phyloP scores from a whole-genome alignment of 345 rosid genomes.

The Erodium maritimum region DNA sequence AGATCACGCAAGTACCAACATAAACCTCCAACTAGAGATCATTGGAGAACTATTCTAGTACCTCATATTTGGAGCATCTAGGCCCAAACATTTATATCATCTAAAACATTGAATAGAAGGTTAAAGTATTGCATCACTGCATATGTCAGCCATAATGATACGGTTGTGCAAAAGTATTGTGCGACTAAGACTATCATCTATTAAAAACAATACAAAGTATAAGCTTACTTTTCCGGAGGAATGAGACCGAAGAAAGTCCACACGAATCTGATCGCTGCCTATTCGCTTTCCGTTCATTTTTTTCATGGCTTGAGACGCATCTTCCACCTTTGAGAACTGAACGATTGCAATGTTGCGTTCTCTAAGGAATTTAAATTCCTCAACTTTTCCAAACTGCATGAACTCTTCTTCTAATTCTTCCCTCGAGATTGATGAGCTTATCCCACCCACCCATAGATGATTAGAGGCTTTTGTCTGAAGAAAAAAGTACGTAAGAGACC shows the following conservation, averaged over 20 bases:
- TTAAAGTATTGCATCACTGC: not conserved
- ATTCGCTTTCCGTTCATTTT: constrained; percentile 67
- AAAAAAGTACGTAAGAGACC: constrained; percentile 4
- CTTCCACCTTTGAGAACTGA: constrained; percentile 53
- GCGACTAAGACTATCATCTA: not conserved
- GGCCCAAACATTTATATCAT: not conserved
- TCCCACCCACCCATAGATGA: constrained; percentile 87
- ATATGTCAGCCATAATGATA: not conserved
- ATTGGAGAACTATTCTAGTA: too few relatives aligned
- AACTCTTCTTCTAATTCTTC: constrained; percentile 70
- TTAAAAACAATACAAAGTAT: constrained; percentile 4
- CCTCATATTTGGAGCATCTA: not conserved
- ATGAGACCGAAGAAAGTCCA: constrained; percentile 76
- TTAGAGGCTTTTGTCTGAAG: constrained; percentile 75
- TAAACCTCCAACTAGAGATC: too few relatives aligned
- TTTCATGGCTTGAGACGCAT: constrained; percentile 66
- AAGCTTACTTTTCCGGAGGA: constrained; percentile 60
- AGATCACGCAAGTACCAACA: too few relatives aligned
- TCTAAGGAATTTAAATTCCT: constrained; percentile 62
- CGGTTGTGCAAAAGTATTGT: not conserved
- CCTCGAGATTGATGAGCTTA: constrained; percentile 47
- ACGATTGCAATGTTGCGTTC: constrained; percentile 69
- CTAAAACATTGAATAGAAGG: not conserved
- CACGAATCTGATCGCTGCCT: constrained; percentile 75
- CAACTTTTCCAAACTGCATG: constrained; percentile 60